Conservation (phyloP, 257 asterid genomes). For the Marsdenia floribunda region DNA sequence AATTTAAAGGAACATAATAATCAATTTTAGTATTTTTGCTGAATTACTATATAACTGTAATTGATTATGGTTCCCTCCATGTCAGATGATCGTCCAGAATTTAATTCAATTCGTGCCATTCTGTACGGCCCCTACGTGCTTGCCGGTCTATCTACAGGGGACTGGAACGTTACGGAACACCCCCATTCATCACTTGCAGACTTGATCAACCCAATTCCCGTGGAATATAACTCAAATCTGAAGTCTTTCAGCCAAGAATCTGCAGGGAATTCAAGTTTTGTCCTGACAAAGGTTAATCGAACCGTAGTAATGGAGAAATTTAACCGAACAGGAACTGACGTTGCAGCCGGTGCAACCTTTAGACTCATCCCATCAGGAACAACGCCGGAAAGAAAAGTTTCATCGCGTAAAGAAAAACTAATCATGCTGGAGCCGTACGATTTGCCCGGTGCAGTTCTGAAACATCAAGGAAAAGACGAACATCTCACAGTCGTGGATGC, state of each 20-base stretch:
- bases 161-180: conserved; percentile 56
- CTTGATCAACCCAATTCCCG: conserved; percentile 52
- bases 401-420: conserved; percentile 28
- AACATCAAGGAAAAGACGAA: conserved; percentile 35
- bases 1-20: too few species aligned
- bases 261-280: conserved; percentile 14
- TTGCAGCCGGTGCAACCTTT: conserved; percentile 49
- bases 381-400: background rate
- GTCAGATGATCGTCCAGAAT: conserved; percentile 66
- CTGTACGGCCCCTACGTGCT: conserved; percentile 91
- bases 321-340: conserved; percentile 53
- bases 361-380: conserved; percentile 24
- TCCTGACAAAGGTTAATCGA: conserved; percentile 35
- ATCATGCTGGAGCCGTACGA: conserved; percentile 56
- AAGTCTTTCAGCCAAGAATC: conserved; percentile 62
- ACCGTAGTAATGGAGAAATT: conserved; percentile 38
- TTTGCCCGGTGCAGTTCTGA: conserved; percentile 52
- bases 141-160: conserved; percentile 60
- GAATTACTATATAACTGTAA: too few species aligned
- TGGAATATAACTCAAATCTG: conserved; percentile 39
- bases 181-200: conserved; percentile 38
- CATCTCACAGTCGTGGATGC: conserved; percentile 31
- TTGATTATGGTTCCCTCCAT: background rate
- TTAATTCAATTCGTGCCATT: conserved; percentile 62
- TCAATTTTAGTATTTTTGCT: too few species aligned